phyloP scores from a whole-genome alignment of 1,284 basidiomycete species.

The Vanrija pseudolonga region DNA sequence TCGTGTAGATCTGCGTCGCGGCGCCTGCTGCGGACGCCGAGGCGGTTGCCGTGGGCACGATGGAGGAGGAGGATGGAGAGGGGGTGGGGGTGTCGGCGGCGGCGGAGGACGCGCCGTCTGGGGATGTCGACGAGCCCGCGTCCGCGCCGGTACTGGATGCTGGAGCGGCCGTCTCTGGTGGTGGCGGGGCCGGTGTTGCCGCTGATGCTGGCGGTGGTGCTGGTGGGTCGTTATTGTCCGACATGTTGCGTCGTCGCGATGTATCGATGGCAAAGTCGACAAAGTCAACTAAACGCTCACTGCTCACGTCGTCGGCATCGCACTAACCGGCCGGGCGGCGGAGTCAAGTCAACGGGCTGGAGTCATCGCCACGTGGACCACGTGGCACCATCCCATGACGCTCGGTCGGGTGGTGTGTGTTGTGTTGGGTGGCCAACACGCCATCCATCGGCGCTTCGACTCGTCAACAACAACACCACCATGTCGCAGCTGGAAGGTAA shows the following conservation, averaged over 20 bases:
- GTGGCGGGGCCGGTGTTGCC: slow-evolving; percentile 20
- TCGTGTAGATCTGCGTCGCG: background rate
- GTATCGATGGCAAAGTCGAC: background rate
- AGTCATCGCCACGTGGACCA: no score
- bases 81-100: background rate
- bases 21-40: background rate
- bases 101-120: background rate
- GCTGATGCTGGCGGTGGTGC: slow-evolving; percentile 32
- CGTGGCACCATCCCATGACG: no score
- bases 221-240: slow-evolving; percentile 30
- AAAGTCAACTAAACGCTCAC: no score
- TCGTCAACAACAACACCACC: no score
- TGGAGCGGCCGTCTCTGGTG: slow-evolving; percentile 2
- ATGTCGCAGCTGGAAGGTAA: background rate
- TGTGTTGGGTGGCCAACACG: no score
- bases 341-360: no score
- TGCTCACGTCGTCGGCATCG: no score
- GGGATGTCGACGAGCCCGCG: background rate
- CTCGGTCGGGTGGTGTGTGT: no score
- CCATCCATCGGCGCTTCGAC: no score
- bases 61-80: background rate
- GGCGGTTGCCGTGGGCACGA: background rate
- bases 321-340: no score
- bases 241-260: background rate
- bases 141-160: background rate